These are phyloP conservation scores for Alnus glutinosa DNA, from an alignment of 306 rosid genomes.

Conservation along the genomic window DNA sequence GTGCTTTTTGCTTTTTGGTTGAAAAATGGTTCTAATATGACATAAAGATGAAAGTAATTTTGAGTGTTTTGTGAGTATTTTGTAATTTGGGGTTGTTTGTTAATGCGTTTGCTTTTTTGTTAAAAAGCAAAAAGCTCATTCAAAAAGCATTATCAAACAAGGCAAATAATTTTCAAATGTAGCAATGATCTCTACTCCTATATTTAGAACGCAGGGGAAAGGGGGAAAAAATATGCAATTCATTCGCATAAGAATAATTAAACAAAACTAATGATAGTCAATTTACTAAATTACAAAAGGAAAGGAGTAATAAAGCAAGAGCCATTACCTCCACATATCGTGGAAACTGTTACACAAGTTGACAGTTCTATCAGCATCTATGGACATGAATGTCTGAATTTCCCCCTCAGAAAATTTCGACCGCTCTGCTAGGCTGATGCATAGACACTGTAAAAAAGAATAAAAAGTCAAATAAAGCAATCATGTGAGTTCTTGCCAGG, in stretches of 20 bases:
- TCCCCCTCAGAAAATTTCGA: slow-evolving; percentile 88
- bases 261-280: too few species aligned
- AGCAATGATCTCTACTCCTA: neutral
- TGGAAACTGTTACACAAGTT: slow-evolving; percentile 87
- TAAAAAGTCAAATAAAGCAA: slow-evolving; percentile 20
- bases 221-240: neutral
- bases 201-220: neutral
- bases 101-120: too few species aligned
- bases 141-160: too few species aligned
- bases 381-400: slow-evolving; percentile 95
- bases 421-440: slow-evolving; percentile 75
- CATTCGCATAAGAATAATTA: neutral
- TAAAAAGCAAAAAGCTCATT: too few species aligned
- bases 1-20: too few species aligned
- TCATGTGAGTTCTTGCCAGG: neutral
- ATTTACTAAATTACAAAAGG: neutral
- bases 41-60: too few species aligned
- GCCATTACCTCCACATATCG: slow-evolving; percentile 84
- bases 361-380: slow-evolving; percentile 91
- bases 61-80: too few species aligned
- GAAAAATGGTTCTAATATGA: too few species aligned
- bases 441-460: slow-evolving; percentile 58
- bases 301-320: slow-evolving; percentile 17
- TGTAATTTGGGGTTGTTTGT: too few species aligned
- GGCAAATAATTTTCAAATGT: too few species aligned